phyloP scores from a whole-genome alignment of 75 land plant genomes.

The Selaginella moellendorffii region DNA sequence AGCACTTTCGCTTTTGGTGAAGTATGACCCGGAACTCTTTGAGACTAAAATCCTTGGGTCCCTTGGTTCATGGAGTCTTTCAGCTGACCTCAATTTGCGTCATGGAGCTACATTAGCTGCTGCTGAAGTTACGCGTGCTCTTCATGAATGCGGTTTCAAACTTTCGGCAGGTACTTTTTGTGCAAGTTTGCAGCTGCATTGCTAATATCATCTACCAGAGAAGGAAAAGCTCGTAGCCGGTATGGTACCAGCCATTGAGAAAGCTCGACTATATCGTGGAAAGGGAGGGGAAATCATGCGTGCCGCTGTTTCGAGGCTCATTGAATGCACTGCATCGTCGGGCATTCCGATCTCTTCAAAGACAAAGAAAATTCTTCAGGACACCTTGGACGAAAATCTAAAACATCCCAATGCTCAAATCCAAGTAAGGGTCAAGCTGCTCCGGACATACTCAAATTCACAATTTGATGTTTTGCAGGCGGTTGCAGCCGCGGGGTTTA shows the following conservation, averaged over 20 bases:
- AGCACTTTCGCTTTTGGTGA: slow-evolving; percentile 70
- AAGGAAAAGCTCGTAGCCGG: slow-evolving; percentile 50
- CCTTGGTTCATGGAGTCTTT: slow-evolving; percentile 66
- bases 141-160: slow-evolving; percentile 36
- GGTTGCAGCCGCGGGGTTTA: slow-evolving; percentile 65
- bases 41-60: slow-evolving; percentile 39
- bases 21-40: slow-evolving; percentile 69
- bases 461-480: slow-evolving; percentile 22
- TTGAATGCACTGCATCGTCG: slow-evolving; percentile 57
- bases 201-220: slow-evolving; percentile 25
- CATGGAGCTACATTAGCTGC: slow-evolving; percentile 89
- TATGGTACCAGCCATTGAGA: slow-evolving; percentile 92
- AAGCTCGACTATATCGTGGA: slow-evolving; percentile 92
- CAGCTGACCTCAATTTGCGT: slow-evolving; percentile 74
- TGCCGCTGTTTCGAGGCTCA: slow-evolving; percentile 67
- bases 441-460: too few relatives aligned
- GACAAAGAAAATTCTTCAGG: slow-evolving; percentile 45
- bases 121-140: slow-evolving; percentile 62
- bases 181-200: neutral
- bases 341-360: slow-evolving; percentile 40
- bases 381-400: slow-evolving; percentile 78
- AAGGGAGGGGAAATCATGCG: slow-evolving; percentile 99
- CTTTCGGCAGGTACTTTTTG: slow-evolving; percentile 46
- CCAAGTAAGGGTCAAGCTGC: slow-evolving; percentile 67
- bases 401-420: slow-evolving; percentile 95